A percentile compares a stretch with the other conserved stretches of the same genome.
phyloP scores from a whole-genome alignment of 1,139 yeast species.

The Geotrichum aggregatum region DNA sequence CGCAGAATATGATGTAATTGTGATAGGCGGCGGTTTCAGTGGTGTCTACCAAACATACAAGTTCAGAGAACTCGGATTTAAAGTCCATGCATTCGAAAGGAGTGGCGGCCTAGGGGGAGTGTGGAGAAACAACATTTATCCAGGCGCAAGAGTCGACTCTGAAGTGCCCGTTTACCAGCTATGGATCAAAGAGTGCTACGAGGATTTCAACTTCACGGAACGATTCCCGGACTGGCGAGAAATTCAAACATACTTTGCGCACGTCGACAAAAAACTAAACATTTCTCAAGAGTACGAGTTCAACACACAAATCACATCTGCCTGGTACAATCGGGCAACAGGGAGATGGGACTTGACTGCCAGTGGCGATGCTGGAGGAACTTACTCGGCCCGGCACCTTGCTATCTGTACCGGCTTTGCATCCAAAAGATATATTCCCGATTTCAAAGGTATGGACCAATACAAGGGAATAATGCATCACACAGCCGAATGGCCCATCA shows the following conservation, averaged over 20 bases:
- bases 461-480: conserved; percentile 49
- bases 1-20: conserved; percentile 34
- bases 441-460: conserved; percentile 38
- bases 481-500: conserved; percentile 48
- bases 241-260: conserved; percentile 46
- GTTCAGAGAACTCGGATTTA: conserved; percentile 40
- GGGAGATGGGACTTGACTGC: conserved; percentile 43
- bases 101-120: conserved; percentile 51
- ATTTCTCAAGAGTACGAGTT: conserved; percentile 39
- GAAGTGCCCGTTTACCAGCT: conserved; percentile 52
- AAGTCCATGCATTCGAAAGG: conserved; percentile 43
- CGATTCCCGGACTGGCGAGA: conserved; percentile 47
- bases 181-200: conserved; percentile 44
- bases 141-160: conserved; percentile 49
- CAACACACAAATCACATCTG: conserved; percentile 36
- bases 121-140: conserved; percentile 53
- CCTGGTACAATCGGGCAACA: conserved; percentile 38
- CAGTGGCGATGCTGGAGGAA: conserved; percentile 18
- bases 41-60: conserved; percentile 43
- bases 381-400: conserved; percentile 36
- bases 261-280: conserved; percentile 41
- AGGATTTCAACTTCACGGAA: conserved; percentile 45
- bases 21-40: conserved; percentile 50
- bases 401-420: conserved; percentile 38
- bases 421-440: conserved; percentile 31